Percentiles rank a stretch among this genome's conserved stretches.
phyloP scores from a whole-genome alignment of 2,329 filamentous ascomycete genomes.

The Trichoderma afroharzianum region DNA sequence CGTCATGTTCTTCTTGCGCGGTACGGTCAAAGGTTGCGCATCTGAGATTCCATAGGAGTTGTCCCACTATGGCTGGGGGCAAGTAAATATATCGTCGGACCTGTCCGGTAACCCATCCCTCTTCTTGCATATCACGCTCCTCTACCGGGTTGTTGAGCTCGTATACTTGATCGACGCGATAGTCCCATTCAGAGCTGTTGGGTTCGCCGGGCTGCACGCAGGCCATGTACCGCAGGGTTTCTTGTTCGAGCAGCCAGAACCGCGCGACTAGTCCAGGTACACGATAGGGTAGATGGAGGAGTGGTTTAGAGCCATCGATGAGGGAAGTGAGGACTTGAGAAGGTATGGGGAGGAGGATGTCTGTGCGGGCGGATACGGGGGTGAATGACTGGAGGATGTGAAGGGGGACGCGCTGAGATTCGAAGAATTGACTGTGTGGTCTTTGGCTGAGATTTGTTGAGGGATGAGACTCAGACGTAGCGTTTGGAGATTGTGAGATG shows the following conservation, averaged over 20 bases:
- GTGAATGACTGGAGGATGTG: conserved; percentile 47
- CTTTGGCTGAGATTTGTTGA: background rate
- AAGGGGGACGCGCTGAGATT: conserved; percentile 50
- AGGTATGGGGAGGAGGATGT: conserved; percentile 52
- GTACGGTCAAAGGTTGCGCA: conserved; percentile 42
- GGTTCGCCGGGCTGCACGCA: conserved; percentile 47
- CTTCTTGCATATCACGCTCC: conserved; percentile 48
- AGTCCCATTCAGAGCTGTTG: conserved; percentile 32
- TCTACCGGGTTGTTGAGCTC: conserved; percentile 58
- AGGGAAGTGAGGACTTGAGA: conserved; percentile 47
- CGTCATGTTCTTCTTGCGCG: background rate
- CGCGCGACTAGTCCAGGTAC: conserved; percentile 53
- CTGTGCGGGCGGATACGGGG: conserved; percentile 47
- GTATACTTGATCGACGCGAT: conserved; percentile 47
- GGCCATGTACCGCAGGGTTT: conserved; percentile 58
- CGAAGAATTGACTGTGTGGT: conserved; percentile 30
- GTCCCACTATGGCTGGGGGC: conserved; percentile 54
- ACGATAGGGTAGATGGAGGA: conserved; percentile 54
- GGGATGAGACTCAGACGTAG: background rate
- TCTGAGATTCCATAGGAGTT: conserved; percentile 56
- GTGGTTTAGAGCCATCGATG: conserved; percentile 46
- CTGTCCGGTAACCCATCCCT: conserved; percentile 50
- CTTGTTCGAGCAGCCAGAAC: conserved; percentile 59
- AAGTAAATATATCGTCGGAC: conserved; percentile 53
- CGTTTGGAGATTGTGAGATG: background rate